A percentile compares a stretch with the other conserved stretches of the same genome.
phyloP scores from a whole-genome alignment of 2,329 filamentous ascomycete species.

The Fusarium bactridioides region DNA sequence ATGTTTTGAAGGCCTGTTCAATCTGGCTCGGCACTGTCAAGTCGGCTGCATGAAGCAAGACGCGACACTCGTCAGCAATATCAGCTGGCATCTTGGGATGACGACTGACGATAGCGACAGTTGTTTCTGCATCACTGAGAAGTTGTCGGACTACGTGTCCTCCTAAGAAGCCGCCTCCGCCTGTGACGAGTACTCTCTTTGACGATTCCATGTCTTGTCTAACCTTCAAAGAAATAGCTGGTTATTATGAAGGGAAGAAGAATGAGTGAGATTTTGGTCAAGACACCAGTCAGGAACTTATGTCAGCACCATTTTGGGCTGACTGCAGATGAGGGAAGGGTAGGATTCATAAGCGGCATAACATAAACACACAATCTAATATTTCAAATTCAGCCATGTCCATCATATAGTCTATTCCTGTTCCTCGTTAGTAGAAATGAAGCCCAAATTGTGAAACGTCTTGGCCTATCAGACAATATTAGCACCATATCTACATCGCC shows the following conservation, averaged over 20 bases:
- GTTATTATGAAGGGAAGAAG: accelerated
- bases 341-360: not conserved
- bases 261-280: not conserved
- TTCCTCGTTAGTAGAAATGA: not conserved
- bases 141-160: conserved; percentile 1
- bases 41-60: not conserved
- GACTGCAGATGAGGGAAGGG: not conserved
- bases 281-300: not conserved
- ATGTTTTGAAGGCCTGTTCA: not conserved
- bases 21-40: not conserved
- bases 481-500: not conserved
- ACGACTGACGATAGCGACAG: not conserved
- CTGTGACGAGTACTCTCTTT: not conserved
- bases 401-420: not conserved
- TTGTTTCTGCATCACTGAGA: accelerated
- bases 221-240: too few species aligned
- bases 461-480: not conserved
- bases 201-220: not conserved
- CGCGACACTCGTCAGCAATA: not conserved
- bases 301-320: not conserved
- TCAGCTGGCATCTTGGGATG: not conserved
- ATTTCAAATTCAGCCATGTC: too few species aligned
- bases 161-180: not conserved
- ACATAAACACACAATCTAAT: not conserved
- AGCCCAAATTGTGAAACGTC: not conserved